These are phyloP conservation scores for Erysiphe neolycopersici DNA, from an alignment of 2,329 filamentous ascomycete genomes.

Conservation along the genomic window DNA sequence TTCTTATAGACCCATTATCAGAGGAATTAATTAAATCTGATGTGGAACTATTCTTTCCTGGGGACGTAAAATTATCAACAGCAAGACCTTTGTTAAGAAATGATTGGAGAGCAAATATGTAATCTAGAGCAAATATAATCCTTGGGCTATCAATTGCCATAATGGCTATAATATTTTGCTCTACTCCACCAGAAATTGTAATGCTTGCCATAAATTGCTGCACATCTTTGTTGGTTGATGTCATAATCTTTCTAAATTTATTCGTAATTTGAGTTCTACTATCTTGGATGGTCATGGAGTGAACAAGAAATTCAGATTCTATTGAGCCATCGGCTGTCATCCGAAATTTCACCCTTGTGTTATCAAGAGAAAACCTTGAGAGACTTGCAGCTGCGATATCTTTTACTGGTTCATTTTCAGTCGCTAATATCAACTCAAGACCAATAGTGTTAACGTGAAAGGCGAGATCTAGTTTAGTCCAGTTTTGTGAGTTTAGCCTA, in stretches of 20 bases:
- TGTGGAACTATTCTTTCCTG: constrained; percentile 23
- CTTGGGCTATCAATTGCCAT: constrained; percentile 84
- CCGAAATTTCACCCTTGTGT: constrained; percentile 71
- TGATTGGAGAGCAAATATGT: constrained; percentile 66
- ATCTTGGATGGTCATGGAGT: constrained; percentile 85
- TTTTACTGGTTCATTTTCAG: constrained; percentile 50
- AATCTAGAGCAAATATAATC: constrained; percentile 87
- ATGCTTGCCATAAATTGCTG: constrained; percentile 97
- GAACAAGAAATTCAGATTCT: constrained; percentile 77
- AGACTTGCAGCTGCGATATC: constrained; percentile 56
- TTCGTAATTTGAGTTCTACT: constrained; percentile 73
- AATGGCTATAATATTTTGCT: constrained; percentile 65
- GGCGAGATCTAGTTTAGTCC: constrained; percentile 80
- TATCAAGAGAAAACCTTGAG: constrained; percentile 80
- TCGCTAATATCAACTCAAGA: constrained; percentile 59
- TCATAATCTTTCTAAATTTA: constrained; percentile 97
- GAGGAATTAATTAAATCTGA: constrained; percentile 31
- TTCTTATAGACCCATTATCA: constrained; percentile 26
- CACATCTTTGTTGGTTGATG: constrained; percentile 75
- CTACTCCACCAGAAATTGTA: constrained; percentile 65
- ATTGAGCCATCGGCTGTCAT: constrained; percentile 82
- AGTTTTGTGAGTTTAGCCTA: constrained; percentile 38
- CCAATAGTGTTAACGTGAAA: constrained; percentile 77
- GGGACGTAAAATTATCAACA: constrained; percentile 28
- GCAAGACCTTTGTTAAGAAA: constrained; percentile 53